phyloP scores from a whole-genome alignment of 2,329 filamentous ascomycete genomes.

The Teratosphaeria epicoccoides region DNA sequence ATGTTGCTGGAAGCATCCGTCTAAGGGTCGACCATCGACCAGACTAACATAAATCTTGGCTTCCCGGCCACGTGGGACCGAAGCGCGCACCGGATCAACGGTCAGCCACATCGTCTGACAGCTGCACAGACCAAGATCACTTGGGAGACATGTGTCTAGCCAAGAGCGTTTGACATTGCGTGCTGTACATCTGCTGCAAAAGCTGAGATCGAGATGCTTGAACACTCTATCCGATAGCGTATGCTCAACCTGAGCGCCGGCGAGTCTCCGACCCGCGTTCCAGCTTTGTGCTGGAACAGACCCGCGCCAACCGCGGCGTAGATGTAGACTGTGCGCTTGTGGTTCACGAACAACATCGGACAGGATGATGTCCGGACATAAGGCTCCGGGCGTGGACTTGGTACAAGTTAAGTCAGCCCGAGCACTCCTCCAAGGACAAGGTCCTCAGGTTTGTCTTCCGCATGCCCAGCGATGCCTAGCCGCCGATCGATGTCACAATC shows the following conservation, averaged over 20 bases:
- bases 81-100: neutral
- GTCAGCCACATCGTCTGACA: conserved; percentile 3
- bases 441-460: neutral
- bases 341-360: neutral
- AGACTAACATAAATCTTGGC: neutral
- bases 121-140: neutral
- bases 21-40: no score
- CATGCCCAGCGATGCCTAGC: neutral
- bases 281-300: neutral
- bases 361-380: neutral
- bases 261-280: neutral
- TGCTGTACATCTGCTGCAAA: neutral
- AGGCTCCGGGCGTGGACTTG: no score
- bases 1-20: no score
- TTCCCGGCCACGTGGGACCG: conserved; percentile 1
- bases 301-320: neutral
- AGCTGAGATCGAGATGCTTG: neutral
- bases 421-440: neutral
- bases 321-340: neutral
- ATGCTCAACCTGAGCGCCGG: neutral
- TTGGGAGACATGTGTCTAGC: no score
- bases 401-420: neutral
- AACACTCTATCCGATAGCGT: neutral
- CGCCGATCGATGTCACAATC: neutral
- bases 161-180: no score